Percentiles rank a stretch among this genome's conserved stretches.
These are phyloP conservation scores for Juglanconis juglandina DNA, from an alignment of 2,329 filamentous ascomycete species.

Conservation along the genomic window DNA sequence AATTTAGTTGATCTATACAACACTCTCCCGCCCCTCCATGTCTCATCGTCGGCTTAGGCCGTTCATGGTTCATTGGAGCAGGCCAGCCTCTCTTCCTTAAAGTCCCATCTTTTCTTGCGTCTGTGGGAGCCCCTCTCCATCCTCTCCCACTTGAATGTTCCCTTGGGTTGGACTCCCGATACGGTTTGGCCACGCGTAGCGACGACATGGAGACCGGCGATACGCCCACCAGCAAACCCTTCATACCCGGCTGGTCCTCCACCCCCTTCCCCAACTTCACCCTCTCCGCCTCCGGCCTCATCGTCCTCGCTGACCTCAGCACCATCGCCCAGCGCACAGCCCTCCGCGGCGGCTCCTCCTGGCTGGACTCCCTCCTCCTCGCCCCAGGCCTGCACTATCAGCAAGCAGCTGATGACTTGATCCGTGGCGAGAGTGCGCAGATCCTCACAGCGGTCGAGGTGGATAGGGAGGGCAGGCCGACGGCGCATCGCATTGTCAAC, in stretches of 20 bases:
- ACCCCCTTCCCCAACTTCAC: conserved; percentile 39
- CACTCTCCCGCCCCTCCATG: background rate
- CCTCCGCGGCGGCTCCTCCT: conserved; percentile 53
- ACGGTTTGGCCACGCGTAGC: background rate
- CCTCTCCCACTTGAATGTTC: background rate
- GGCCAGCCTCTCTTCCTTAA: no score
- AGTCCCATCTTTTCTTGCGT: no score
- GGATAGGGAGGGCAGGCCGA: conserved; percentile 25
- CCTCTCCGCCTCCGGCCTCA: conserved; percentile 16
- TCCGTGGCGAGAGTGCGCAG: conserved; percentile 38
- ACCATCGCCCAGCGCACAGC: conserved; percentile 55
- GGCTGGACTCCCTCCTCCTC: conserved; percentile 55
- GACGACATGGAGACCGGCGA: background rate
- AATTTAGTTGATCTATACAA: background rate
- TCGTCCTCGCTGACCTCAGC: conserved; percentile 54
- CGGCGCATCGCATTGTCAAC: conserved; percentile 41
- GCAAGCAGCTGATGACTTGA: conserved; percentile 51
- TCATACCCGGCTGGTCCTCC: conserved; percentile 34
- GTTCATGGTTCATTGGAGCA: background rate
- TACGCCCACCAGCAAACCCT: background rate
- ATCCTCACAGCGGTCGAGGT: conserved; percentile 39
- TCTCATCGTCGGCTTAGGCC: background rate
- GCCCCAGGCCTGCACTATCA: conserved; percentile 61
- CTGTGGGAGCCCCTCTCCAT: background rate
- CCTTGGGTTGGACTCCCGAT: background rate